Evolutionary conservation across 306 rosid species (phyloP).

Genomic region (Pyrus betulifolia): DNA sequence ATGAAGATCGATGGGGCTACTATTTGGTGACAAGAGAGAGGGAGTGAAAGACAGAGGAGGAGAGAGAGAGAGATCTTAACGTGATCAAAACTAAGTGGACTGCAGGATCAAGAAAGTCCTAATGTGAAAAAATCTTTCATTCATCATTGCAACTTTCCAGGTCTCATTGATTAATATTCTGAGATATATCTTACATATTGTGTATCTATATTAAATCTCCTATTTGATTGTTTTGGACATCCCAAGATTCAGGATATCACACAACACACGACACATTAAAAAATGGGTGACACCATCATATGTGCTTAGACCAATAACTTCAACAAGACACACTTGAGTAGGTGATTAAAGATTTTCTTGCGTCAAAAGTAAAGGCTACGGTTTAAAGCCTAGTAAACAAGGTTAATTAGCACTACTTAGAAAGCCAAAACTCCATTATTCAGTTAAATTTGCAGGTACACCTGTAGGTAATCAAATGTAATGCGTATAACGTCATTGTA

Average conservation of each 20-base stretch:
- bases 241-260: neutral
- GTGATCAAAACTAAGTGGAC: neutral
- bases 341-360: neutral
- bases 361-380: neutral
- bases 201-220: neutral
- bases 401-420: neutral
- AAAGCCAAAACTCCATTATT: neutral
- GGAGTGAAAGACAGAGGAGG: too few species aligned
- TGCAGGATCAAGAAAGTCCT: neutral
- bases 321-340: neutral
- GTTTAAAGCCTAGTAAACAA: neutral
- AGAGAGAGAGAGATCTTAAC: neutral
- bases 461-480: neutral
- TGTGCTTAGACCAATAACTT: neutral
- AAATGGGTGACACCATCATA: neutral
- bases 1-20: too few species aligned
- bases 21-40: too few species aligned
- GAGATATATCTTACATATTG: neutral
- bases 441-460: neutral
- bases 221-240: neutral
- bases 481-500: neutral
- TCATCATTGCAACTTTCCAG: neutral
- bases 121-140: neutral
- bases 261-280: neutral
- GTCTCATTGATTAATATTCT: neutral